Conservation (phyloP, 1,284 basidiomycete species). For the Puccinia polysora region DNA sequence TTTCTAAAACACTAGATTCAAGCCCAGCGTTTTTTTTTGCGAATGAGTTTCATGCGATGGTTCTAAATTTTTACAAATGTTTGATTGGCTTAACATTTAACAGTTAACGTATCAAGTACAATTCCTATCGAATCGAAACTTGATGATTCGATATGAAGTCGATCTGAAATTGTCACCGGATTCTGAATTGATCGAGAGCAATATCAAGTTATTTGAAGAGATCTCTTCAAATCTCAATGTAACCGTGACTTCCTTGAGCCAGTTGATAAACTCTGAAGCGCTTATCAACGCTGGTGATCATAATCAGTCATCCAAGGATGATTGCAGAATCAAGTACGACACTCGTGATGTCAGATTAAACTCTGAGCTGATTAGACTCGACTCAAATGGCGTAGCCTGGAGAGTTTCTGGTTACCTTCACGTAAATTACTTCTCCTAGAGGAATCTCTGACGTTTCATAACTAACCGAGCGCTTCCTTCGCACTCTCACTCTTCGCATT, state of each 20-base stretch:
- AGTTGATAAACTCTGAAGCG: neutral
- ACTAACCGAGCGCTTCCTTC: neutral
- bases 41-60: neutral
- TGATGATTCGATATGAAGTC: constrained; percentile 5
- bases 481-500: neutral
- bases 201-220: neutral
- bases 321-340: neutral
- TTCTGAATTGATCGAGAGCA: neutral
- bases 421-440: neutral
- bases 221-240: constrained; percentile 9
- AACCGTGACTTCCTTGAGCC: neutral
- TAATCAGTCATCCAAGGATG: neutral
- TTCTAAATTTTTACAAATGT: neutral
- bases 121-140: neutral
- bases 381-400: neutral
- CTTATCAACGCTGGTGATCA: neutral
- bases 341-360: neutral
- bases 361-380: neutral
- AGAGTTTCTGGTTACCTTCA: constrained; percentile 21
- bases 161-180: constrained; percentile 17
- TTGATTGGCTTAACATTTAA: too few species aligned
- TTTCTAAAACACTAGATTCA: neutral
- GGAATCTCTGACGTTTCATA: neutral
- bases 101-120: constrained; percentile 24
- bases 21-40: neutral